Evolutionary conservation across 139 green algal species (phyloP).

Genomic region (Trebouxia sp.): DNA sequence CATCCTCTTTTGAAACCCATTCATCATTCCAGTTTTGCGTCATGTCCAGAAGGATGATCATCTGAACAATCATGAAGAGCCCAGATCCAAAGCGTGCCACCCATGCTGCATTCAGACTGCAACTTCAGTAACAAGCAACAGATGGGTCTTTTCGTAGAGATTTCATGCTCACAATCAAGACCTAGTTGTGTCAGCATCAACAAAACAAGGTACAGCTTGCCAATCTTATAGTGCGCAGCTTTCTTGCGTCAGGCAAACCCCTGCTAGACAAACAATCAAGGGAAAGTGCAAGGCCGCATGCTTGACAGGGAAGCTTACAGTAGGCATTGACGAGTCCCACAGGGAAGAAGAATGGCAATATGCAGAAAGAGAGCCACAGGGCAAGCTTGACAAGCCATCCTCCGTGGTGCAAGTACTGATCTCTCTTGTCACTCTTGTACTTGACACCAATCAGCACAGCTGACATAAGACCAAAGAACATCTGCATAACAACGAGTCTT

Average conservation of each 20-base stretch:
- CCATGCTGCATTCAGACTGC: conserved; percentile 52
- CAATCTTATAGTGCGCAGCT: too few relatives aligned
- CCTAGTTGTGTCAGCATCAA: too few relatives aligned
- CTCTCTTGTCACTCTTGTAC: conserved; percentile 79
- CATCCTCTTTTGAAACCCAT: conserved; percentile 89
- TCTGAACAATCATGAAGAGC: conserved; percentile 94
- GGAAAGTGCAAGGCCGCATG: not conserved
- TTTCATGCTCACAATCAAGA: not conserved
- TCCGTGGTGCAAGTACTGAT: conserved; percentile 85
- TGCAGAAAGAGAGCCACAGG: conserved; percentile 79
- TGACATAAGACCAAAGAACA: conserved; percentile 87
- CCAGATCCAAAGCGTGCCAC: conserved; percentile 83
- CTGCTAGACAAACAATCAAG: too few relatives aligned
- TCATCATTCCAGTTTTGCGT: conserved; percentile 87
- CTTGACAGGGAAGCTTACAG: conserved; percentile 43
- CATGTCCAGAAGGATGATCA: conserved; percentile 96
- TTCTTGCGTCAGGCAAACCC: too few relatives aligned
- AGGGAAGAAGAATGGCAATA: conserved; percentile 86
- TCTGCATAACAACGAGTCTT: conserved; percentile 39
- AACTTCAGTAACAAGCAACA: not conserved
- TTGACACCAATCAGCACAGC: conserved; percentile 77
- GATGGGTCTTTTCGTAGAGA: too few relatives aligned
- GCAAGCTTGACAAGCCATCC: conserved; percentile 85
- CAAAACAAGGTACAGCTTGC: too few relatives aligned
- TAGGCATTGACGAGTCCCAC: conserved; percentile 76